A percentile compares a stretch with the other conserved stretches of the same genome.
Evolutionary conservation across 306 rosid genomes (phyloP).

Genomic region (Luffa aegyptiaca): DNA sequence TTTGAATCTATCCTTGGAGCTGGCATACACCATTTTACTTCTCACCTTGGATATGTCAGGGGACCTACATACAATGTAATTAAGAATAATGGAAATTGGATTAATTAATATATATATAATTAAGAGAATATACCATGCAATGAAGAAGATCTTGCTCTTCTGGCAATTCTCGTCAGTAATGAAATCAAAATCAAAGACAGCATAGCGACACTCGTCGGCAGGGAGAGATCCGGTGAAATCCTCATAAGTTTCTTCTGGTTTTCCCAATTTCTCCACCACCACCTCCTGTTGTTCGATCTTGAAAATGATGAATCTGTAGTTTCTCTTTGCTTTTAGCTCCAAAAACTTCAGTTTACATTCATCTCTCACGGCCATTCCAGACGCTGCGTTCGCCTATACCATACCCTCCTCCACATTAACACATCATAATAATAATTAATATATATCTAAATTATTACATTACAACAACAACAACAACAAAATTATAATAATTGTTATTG

Average conservation of each 20-base stretch:
- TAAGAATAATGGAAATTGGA: too few relatives aligned
- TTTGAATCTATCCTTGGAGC: constrained; percentile 9
- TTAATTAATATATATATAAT: too few relatives aligned
- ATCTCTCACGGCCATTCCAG: constrained; percentile 50
- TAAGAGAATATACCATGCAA: constrained; percentile 29
- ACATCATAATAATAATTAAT: too few relatives aligned
- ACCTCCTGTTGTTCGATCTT: constrained; percentile 37
- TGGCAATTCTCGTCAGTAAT: constrained; percentile 36
- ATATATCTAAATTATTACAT: too few relatives aligned
- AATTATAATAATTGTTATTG: too few relatives aligned
- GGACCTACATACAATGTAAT: background rate
- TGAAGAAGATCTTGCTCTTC: constrained; percentile 51
- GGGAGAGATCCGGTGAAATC: constrained; percentile 29
- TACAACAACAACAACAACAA: too few relatives aligned
- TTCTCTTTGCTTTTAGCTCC: constrained; percentile 50
- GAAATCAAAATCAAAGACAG: constrained; percentile 48
- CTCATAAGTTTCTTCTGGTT: constrained; percentile 29
- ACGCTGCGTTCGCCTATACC: constrained; percentile 36
- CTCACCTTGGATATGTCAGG: background rate
- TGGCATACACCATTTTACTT: constrained; percentile 6
- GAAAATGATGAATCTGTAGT: constrained; percentile 38
- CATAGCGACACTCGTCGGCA: constrained; percentile 44
- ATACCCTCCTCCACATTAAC: too few relatives aligned
- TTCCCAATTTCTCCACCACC: constrained; percentile 36
- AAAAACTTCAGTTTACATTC: constrained; percentile 40